Conservation (phyloP, 805 yeast species). For the Wickerhamiella nectarea region DNA sequence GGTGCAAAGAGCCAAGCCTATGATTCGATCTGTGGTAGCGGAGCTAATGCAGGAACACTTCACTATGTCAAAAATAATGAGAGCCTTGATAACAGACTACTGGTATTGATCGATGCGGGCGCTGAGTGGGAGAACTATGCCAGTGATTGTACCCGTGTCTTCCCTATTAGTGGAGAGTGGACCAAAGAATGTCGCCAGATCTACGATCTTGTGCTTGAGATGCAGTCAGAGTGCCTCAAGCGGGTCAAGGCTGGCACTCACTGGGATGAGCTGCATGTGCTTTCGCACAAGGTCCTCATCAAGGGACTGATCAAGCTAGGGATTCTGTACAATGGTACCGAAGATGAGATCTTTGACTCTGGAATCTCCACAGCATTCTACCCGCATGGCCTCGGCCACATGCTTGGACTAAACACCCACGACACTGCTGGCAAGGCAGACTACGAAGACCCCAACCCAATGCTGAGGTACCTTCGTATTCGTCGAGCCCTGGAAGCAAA, state of each 20-base stretch:
- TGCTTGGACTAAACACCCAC: conserved; percentile 89
- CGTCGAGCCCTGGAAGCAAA: conserved; percentile 57
- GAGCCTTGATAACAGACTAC: conserved; percentile 39
- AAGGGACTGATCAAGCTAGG: conserved; percentile 61
- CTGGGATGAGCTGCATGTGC: conserved; percentile 77
- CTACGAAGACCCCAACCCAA: conserved; percentile 69
- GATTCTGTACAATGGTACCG: conserved; percentile 45
- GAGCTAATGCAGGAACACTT: conserved; percentile 78
- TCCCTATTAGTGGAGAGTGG: conserved; percentile 87
- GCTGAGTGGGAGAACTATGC: conserved; percentile 94
- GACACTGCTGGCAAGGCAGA: conserved; percentile 87
- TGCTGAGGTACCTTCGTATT: conserved; percentile 63
- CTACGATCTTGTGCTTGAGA: conserved; percentile 63
- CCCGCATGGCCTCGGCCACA: conserved; percentile 94
- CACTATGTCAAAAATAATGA: conserved; percentile 81
- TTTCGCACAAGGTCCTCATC: conserved; percentile 68
- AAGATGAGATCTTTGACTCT: conserved; percentile 55
- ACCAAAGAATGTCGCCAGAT: conserved; percentile 73
- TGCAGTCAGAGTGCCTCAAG: conserved; percentile 67
- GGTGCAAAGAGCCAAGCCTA: conserved; percentile 83
- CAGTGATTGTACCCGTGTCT: conserved; percentile 86
- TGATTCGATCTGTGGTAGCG: conserved; percentile 93
- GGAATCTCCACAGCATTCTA: conserved; percentile 65
- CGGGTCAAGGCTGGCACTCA: conserved; percentile 62
- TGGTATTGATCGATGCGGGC: conserved; percentile 86